These are phyloP conservation scores for Sphaerobolus stellatus DNA, from an alignment of 1,284 basidiomycete genomes.

Conservation along the genomic window DNA sequence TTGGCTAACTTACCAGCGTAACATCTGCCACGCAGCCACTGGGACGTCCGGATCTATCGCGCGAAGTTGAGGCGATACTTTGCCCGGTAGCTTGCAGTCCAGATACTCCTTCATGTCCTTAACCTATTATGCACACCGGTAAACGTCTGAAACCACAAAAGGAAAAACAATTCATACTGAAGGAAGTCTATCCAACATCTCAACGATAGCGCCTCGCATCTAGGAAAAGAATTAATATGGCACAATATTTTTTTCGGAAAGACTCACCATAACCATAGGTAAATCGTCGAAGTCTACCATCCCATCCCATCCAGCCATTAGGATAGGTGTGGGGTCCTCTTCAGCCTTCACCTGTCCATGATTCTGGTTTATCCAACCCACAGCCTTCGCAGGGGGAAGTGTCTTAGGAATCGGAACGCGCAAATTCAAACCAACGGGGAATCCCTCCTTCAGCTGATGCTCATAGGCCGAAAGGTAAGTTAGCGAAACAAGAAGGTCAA, in stretches of 20 bases:
- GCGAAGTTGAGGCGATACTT: conserved; percentile 48
- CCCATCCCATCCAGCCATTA: conserved; percentile 32
- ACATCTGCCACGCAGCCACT: conserved; percentile 58
- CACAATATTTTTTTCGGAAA: not conserved
- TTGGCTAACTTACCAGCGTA: conserved; percentile 47
- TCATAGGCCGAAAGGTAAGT: conserved; percentile 54
- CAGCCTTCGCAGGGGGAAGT: conserved; percentile 4
- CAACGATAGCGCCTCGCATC: conserved; percentile 47
- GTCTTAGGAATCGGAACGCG: conserved; percentile 42
- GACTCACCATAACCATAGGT: conserved; percentile 32
- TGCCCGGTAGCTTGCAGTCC: conserved; percentile 46
- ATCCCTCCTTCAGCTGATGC: conserved; percentile 32
- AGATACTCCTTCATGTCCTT: conserved; percentile 57
- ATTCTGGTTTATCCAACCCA: not conserved
- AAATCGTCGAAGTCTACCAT: conserved; percentile 53
- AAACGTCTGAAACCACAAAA: not conserved
- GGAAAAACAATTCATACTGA: conserved; percentile 34
- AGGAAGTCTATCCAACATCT: conserved; percentile 48
- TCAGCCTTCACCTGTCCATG: not conserved
- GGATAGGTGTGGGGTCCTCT: not conserved
- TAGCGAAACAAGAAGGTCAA: conserved; percentile 63
- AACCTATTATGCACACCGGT: conserved; percentile 34
- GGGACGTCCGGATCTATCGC: conserved; percentile 47
- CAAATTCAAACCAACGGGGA: conserved; percentile 58
- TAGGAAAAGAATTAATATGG: conserved; percentile 3